Evolutionary conservation across 1,284 basidiomycete genomes (phyloP).

Genomic region (Austroboletus novae-zelandiae): DNA sequence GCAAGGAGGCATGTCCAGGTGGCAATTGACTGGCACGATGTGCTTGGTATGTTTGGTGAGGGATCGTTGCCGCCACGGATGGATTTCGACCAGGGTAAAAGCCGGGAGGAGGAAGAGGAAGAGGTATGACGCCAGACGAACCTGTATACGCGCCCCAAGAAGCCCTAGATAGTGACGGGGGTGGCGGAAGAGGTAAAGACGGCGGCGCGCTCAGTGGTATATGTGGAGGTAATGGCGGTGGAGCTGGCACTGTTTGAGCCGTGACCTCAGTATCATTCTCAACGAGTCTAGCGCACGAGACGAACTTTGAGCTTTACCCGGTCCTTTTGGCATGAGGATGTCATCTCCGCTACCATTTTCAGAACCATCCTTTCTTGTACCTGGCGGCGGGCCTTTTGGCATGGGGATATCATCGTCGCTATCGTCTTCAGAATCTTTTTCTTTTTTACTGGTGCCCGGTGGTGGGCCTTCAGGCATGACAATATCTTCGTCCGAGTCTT

Average conservation of each 20-base stretch:
- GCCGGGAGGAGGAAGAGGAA: slow-evolving; percentile 32
- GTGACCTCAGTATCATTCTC: slow-evolving; percentile 11
- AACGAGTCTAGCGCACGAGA: slow-evolving; percentile 5
- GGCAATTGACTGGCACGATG: slow-evolving; percentile 41
- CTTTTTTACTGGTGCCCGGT: slow-evolving; percentile 39
- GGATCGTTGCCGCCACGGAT: slow-evolving; percentile 48
- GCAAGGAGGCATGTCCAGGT: slow-evolving; percentile 38
- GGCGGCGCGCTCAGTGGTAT: slow-evolving; percentile 18
- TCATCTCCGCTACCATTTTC: slow-evolving; percentile 63
- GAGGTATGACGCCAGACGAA: slow-evolving; percentile 31
- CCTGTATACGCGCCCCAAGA: slow-evolving; percentile 17
- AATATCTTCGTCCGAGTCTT: slow-evolving; percentile 55
- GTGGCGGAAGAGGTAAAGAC: slow-evolving; percentile 24
- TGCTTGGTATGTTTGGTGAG: slow-evolving; percentile 66
- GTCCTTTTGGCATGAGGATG: slow-evolving; percentile 84
- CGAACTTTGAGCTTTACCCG: slow-evolving; percentile 31
- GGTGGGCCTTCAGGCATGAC: slow-evolving; percentile 73
- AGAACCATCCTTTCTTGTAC: slow-evolving; percentile 15
- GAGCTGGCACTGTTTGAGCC: slow-evolving; percentile 5
- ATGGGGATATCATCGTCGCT: slow-evolving; percentile 83
- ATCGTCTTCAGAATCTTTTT: slow-evolving; percentile 39
- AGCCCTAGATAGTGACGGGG: slow-evolving; percentile 20
- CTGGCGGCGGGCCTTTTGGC: slow-evolving; percentile 79
- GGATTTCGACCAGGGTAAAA: slow-evolving; percentile 51
- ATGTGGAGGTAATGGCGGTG: slow-evolving; percentile 19